Base-by-base conservation (phyloP, 345 rosid genomes). In the Conringia planisiliqua region DNA sequence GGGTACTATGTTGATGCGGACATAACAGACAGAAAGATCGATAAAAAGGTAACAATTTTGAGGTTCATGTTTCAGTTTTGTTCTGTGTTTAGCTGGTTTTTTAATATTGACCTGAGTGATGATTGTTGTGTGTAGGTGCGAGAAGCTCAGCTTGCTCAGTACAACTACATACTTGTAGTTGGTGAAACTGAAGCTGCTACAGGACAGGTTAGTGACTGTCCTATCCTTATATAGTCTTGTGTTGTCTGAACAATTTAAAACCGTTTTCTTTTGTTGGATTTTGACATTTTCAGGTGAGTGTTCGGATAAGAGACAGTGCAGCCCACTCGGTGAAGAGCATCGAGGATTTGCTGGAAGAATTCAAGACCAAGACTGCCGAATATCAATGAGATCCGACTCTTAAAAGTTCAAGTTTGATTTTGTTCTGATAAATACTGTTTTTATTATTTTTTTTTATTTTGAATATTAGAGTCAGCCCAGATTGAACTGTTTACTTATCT, bases 121-220 rank as follows among this genome's bases (percentile, higher is more conserved):
- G 38, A 8, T 76, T 62, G 32, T 72, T 56, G 56, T 44, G 48
- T 83, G 51, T 85, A 96, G 99, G 84, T 96, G 14, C 83, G 93
- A 51, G 97, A 95, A 86, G 99, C 99, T 75, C 98, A 92, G 84
- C 66, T 88, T 72, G 96, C 96, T 3, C 97, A 94, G 71, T 96
- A 85, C 85, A 96, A 90, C 77, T 96, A 81, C 79, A 96, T 96
- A 60, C 80, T 96, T 66, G 98, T 96, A n/a, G 98, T 96, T 6
- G 99, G 99, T 30, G 98, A 92, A 79, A 85, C 84, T 42, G 99
- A 96, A 82, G 79, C 86, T 35, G 73, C 78, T 72, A 85, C 86
- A 13, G 90, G 91, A 78, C 84, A 89, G 99, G 99, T 96, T 73
- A 40, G 93, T 51, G 52, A 42, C 42, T 18, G 1, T 1, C 16